Conservation (phyloP, 2,329 filamentous ascomycete genomes). For the Diaporthe sp. region DNA sequence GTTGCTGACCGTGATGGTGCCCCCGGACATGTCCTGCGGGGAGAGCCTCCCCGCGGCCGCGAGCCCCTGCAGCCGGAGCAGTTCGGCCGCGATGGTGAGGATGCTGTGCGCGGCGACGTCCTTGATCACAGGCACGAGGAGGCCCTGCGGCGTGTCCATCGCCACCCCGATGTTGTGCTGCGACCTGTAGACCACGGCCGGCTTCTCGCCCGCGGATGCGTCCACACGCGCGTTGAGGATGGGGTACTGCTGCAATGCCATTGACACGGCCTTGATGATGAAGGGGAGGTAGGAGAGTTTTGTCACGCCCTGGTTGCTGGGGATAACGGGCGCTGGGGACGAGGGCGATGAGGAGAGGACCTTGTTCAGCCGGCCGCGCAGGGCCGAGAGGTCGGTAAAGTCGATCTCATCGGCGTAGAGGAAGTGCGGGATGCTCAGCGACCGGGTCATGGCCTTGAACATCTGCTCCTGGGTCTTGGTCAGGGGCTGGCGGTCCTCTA, state of each 20-base stretch:
- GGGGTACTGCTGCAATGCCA: conserved; percentile 84
- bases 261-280: conserved; percentile 93
- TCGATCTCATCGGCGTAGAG: conserved; percentile 92
- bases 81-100: conserved; percentile 79
- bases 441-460: conserved; percentile 98
- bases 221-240: conserved; percentile 90
- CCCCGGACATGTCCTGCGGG: conserved; percentile 80
- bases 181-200: conserved; percentile 79
- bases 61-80: conserved; percentile 77
- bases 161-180: conserved; percentile 96
- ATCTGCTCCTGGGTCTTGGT: conserved; percentile 88
- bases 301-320: conserved; percentile 41
- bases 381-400: conserved; percentile 77
- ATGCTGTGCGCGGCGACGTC: conserved; percentile 84
- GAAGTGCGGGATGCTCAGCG: conserved; percentile 92
- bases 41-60: conserved; percentile 81
- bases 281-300: conserved; percentile 94
- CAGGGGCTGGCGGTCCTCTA: conserved; percentile 76
- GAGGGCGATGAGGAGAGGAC: conserved; percentile 54
- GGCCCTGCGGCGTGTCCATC: conserved; percentile 90
- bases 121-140: conserved; percentile 92
- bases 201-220: conserved; percentile 66
- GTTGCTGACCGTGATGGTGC: conserved; percentile 96
- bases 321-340: conserved; percentile 46
- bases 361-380: conserved; percentile 81